Evolutionary conservation across 352 stramenopile genomes (phyloP), one percentile per base, ranked within the genome.

Genomic region (Phytophthora vignae): DNA sequence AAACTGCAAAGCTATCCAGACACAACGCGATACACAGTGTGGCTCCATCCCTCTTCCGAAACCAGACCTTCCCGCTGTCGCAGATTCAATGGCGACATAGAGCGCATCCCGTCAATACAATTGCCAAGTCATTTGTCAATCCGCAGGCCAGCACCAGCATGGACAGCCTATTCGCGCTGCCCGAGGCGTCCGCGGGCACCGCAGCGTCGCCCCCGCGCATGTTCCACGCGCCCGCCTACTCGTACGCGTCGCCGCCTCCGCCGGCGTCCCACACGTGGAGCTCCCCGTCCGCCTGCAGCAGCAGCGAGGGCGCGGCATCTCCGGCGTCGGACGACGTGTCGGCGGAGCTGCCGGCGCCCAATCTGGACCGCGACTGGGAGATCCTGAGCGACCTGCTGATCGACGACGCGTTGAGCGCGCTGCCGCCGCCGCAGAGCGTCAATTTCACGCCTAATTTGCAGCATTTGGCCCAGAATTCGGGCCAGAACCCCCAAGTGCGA

Each of bases 301-400:
- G 64, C 53, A 77, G 58, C 29, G 64, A 69, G 12, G 49, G 38
- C 55, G 33, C 40, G 49, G 55, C 52, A 17, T 66, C 70, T 2
- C 50, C 65, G 11, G 52, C 49, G 4, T 55, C 44, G 19, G 59
- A 73, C 29, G 55, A 66, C 42, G 12, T 60, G n/a, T 46, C 55
- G 8, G 5, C 46, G 7, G 25, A 52, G 6, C 53, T 55, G 14
- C 21, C 40, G 15, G 19, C 55, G 14, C 58, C 48, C 22, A 62
- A 57, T 40, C 17, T 69, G 17, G 56, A 60, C 21, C 64, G 77
- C 40, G 78, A 91, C 48, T 91, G 82, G 82, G 76, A 87, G n/a
- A 60, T 91, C 36, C 69, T 91, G 17, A 87, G 77, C 19, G 82
- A 91, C 50, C 74, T 91, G 52, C 63, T 90, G 19, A 76, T 87